Conservation (phyloP, 345 rosid species). For the Trapa incisa region DNA sequence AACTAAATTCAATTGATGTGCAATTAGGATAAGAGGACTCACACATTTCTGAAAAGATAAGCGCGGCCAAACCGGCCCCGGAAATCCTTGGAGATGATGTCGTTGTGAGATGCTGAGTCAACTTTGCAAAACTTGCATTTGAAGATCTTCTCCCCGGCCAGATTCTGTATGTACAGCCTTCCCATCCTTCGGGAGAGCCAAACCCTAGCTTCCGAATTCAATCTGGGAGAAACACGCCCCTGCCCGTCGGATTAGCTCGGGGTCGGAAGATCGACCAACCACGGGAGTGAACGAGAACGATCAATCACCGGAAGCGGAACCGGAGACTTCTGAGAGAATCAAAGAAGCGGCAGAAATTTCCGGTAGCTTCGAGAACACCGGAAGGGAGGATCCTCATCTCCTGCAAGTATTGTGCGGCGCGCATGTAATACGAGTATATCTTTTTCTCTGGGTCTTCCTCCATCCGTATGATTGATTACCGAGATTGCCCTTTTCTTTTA, state of each 20-base stretch:
- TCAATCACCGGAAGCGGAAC: background rate
- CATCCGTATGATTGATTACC: too few relatives aligned
- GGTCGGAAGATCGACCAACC: background rate
- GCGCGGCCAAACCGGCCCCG: conserved; percentile 33
- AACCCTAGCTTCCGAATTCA: conserved; percentile 4
- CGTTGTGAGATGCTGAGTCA: conserved; percentile 31
- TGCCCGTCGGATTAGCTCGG: background rate
- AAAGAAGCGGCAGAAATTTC: background rate
- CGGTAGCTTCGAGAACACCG: background rate
- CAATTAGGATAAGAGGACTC: background rate
- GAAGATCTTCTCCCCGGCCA: conserved; percentile 27
- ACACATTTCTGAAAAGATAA: conserved; percentile 30
- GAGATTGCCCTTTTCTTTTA: too few relatives aligned
- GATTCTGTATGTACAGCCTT: conserved; percentile 18
- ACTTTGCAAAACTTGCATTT: conserved; percentile 33
- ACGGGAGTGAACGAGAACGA: background rate
- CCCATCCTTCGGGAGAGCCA: conserved; percentile 14
- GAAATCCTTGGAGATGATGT: conserved; percentile 31
- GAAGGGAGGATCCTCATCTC: background rate
- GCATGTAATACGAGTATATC: too few relatives aligned
- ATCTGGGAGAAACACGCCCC: background rate
- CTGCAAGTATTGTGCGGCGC: background rate
- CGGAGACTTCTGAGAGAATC: background rate
- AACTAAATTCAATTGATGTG: too few relatives aligned
- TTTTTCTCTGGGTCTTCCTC: too few relatives aligned